A percentile compares a stretch with the other conserved stretches of the same genome.
phyloP scores from a whole-genome alignment of 768 basidiomycete species.

The Amanita molliuscula region DNA sequence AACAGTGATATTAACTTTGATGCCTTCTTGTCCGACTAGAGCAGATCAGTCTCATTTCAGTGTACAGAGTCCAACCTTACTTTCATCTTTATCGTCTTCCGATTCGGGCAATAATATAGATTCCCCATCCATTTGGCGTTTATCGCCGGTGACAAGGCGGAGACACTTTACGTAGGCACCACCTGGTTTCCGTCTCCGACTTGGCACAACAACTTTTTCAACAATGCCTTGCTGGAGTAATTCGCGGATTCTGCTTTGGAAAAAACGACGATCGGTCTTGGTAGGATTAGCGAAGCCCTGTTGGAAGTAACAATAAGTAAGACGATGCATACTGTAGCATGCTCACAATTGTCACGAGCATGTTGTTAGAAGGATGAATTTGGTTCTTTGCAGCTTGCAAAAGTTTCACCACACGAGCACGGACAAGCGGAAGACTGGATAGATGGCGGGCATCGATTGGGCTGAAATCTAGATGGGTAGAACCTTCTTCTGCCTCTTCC shows the following conservation, averaged over 20 bases:
- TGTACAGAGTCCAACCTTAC: not conserved
- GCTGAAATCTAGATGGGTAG: conserved; percentile 37
- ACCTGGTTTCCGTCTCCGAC: conserved; percentile 34
- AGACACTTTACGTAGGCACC: conserved; percentile 52
- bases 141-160: conserved; percentile 43
- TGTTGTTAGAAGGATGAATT: conserved; percentile 64
- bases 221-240: conserved; percentile 64
- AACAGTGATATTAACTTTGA: conserved; percentile 55
- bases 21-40: conserved; percentile 21
- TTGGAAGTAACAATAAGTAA: not conserved
- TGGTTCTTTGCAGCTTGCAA: conserved; percentile 60
- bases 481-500: conserved; percentile 20
- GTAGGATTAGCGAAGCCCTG: conserved; percentile 72
- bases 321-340: not conserved
- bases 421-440: conserved; percentile 64
- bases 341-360: conserved; percentile 69
- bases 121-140: not conserved
- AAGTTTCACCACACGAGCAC: conserved; percentile 59
- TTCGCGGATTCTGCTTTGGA: conserved; percentile 63
- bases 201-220: conserved; percentile 66
- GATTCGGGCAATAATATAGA: conserved; percentile 17
- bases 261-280: conserved; percentile 75
- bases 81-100: conserved; percentile 24
- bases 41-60: not conserved
- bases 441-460: conserved; percentile 73